Evolutionary conservation across 768 basidiomycete species (phyloP), one percentile per base, ranked within the genome.

Genomic region (Ephemerocybe angulata): DNA sequence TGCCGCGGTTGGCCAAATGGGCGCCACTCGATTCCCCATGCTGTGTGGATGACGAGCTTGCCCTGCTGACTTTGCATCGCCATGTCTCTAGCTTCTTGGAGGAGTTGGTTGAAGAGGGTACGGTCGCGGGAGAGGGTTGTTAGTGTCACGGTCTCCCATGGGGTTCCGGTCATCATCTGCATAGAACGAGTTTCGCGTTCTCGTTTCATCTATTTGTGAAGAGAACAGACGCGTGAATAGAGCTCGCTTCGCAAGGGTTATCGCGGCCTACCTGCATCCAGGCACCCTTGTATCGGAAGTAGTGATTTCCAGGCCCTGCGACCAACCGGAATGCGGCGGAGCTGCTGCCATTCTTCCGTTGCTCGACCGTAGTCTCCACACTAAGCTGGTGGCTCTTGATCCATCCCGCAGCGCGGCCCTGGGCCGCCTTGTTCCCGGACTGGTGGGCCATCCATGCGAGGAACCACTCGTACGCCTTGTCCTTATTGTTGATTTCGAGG

Each of bases 61-160:
- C 95, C 96, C 68, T 96, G 92, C 58, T 93, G 89, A 0, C 82
- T 86, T 29, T 76, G 80, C 76, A 96, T 80, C 0, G 93, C 95
- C 37, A 95, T 75, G 63, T 91, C 86, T 50, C 92, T 80, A n/a
- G 97, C 96, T 67, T 99, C 96, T 2, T 81, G 70, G 3, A 99
- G 83, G 5, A 99, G 76, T 40, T 75, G 63, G 1, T 92, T 82
- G 67, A 99, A 98, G 21, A 98, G 73, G 2, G 67, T 64, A 37
- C 94, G 85, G 68, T 96, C 95, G 42, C 87, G 79, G 15, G 93
- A 96, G 33, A 99, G 82, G 1, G 97, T 87, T 4, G 94, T 99
- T 41, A 99, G 77, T 35, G 87, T 95, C 43, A 98, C 86, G 0
- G 96, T 98, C 71, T 99, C 97, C 94, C 96, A 99, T 55, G 97